phyloP scores from a whole-genome alignment of 257 asterid species.

The Fraxinus anomala region DNA sequence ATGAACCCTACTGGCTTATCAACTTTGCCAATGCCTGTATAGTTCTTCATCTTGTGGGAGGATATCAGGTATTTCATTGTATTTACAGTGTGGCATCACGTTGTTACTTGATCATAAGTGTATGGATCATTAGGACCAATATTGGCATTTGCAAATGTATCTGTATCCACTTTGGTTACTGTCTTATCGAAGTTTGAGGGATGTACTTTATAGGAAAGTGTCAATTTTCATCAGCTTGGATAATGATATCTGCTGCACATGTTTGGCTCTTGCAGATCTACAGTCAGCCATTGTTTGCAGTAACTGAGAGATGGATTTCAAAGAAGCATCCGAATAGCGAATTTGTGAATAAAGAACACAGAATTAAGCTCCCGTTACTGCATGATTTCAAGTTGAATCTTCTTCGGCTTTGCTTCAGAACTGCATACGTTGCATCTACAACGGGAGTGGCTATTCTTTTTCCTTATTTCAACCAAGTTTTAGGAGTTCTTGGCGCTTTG shows the following conservation, averaged over 20 bases:
- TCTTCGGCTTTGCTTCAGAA: conserved; percentile 64
- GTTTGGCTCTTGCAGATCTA: conserved; percentile 46
- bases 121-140: neutral
- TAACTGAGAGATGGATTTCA: conserved; percentile 44
- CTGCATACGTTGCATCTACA: conserved; percentile 57
- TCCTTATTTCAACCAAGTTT: conserved; percentile 70
- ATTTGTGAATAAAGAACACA: conserved; percentile 41
- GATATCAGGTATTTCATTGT: conserved; percentile 50
- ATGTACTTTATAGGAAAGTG: too few species aligned
- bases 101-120: too few species aligned
- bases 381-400: conserved; percentile 49
- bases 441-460: conserved; percentile 50
- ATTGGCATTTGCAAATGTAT: neutral
- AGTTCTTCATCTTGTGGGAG: conserved; percentile 69
- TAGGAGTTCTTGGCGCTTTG: conserved; percentile 68
- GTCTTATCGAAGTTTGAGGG: neutral
- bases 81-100: neutral
- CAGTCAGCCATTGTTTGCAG: conserved; percentile 70
- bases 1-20: conserved; percentile 76
- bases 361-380: conserved; percentile 46
- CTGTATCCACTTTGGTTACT: neutral
- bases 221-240: too few species aligned
- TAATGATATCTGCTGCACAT: neutral
- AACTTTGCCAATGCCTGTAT: conserved; percentile 65
- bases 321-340: conserved; percentile 39